phyloP scores from a whole-genome alignment of 163 green algal genomes.

The Volvox carteri region DNA sequence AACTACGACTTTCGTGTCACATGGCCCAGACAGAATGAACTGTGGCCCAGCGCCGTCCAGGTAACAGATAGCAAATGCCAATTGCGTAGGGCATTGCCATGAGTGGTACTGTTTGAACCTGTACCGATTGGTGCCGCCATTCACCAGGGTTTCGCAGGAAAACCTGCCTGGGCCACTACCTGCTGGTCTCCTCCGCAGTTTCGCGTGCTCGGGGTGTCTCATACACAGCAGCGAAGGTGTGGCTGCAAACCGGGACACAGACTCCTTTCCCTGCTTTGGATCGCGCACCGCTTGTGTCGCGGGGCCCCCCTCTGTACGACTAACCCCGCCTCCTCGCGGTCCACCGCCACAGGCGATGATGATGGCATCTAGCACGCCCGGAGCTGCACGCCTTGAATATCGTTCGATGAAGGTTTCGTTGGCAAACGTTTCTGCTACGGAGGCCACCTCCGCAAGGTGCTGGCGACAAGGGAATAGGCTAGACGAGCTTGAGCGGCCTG shows the following conservation, averaged over 20 bases:
- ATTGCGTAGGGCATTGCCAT: too few species aligned
- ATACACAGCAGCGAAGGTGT: constrained; percentile 51
- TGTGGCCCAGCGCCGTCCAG: neutral
- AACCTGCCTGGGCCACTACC: neutral
- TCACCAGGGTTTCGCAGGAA: neutral
- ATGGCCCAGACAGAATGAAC: neutral
- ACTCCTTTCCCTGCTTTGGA: too few species aligned
- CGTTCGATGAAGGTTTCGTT: too few species aligned
- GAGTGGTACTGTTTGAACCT: too few species aligned
- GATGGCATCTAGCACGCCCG: constrained; percentile 56
- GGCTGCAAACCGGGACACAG: neutral
- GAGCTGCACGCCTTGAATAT: too few species aligned
- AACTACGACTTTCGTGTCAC: neutral
- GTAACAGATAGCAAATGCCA: too few species aligned
- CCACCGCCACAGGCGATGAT: constrained; percentile 22
- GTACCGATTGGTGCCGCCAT: neutral
- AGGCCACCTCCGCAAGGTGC: too few species aligned
- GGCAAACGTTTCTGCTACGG: too few species aligned
- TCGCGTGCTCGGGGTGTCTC: constrained; percentile 15
- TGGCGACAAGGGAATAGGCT: too few species aligned
- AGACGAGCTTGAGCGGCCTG: too few species aligned
- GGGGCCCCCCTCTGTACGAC: neutral
- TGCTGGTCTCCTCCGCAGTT: neutral
- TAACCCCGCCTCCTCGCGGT: neutral
- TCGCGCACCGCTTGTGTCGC: too few species aligned